These are phyloP conservation scores for Streptanthus diversifolius DNA, from an alignment of 345 rosid genomes.

Conservation along the genomic window DNA sequence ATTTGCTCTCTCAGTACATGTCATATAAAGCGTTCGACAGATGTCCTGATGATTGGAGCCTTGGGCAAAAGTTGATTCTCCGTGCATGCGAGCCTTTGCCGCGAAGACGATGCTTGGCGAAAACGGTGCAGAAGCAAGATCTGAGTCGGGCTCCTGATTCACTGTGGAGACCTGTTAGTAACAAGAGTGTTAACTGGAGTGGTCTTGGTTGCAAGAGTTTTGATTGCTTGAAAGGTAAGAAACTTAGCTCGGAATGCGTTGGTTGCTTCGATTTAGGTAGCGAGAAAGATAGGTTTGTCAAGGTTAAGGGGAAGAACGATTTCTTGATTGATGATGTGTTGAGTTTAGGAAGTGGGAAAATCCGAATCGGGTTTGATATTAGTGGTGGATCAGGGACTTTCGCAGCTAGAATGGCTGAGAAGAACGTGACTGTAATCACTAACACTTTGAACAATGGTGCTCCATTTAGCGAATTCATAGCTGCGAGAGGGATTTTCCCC, in stretches of 20 bases:
- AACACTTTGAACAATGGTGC: slow-evolving; percentile 69
- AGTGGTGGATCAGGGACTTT: slow-evolving; percentile 89
- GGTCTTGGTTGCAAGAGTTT: slow-evolving; percentile 84
- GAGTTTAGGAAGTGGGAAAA: slow-evolving; percentile 61
- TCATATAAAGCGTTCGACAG: slow-evolving; percentile 59
- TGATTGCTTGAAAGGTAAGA: slow-evolving; percentile 76
- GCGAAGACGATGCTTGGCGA: slow-evolving; percentile 75
- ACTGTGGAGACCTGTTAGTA: slow-evolving; percentile 72
- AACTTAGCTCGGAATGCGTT: slow-evolving; percentile 66
- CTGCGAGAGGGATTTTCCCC: slow-evolving; percentile 86
- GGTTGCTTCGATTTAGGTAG: slow-evolving; percentile 66
- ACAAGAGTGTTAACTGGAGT: slow-evolving; percentile 84
- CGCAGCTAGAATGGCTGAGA: slow-evolving; percentile 95
- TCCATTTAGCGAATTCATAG: slow-evolving; percentile 76
- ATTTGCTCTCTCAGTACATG: slow-evolving; percentile 82
- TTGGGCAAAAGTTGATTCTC: slow-evolving; percentile 63
- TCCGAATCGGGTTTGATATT: slow-evolving; percentile 78
- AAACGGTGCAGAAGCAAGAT: slow-evolving; percentile 59
- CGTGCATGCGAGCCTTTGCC: slow-evolving; percentile 94
- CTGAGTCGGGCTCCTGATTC: slow-evolving; percentile 55
- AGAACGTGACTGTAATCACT: slow-evolving; percentile 72
- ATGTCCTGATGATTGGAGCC: slow-evolving; percentile 85
- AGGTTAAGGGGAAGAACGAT: slow-evolving; percentile 72
- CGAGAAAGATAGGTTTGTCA: slow-evolving; percentile 68
- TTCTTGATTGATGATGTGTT: slow-evolving; percentile 76